These are phyloP conservation scores for Vitis hybrid DNA, from an alignment of 177 flowering plant genomes.

Conservation along the genomic window DNA sequence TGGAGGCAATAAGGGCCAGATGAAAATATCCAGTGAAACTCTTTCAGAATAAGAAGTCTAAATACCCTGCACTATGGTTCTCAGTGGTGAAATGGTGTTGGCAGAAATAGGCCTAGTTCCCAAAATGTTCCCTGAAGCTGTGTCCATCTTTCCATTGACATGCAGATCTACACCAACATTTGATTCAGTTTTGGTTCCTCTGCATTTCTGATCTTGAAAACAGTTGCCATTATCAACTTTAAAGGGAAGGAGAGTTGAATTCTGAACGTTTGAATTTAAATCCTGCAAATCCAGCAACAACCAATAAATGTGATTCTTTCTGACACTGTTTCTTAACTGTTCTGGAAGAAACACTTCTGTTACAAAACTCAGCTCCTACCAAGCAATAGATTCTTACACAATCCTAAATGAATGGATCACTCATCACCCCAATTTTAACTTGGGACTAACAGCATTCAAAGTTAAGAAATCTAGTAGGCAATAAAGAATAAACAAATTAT, in stretches of 20 bases:
- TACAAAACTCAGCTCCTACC: too few relatives aligned
- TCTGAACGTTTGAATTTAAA: conserved; percentile 26
- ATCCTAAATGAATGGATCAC: neutral
- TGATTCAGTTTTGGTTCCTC: conserved; percentile 24
- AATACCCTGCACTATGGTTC: conserved; percentile 41
- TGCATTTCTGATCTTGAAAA: conserved; percentile 23
- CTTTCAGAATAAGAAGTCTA: conserved; percentile 8
- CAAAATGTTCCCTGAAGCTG: conserved; percentile 14
- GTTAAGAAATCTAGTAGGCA: neutral
- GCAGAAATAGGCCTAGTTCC: conserved; percentile 26
- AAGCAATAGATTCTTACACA: too few relatives aligned
- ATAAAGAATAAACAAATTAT: neutral
- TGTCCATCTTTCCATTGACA: conserved; percentile 25
- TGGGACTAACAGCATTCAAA: neutral
- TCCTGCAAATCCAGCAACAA: conserved; percentile 34
- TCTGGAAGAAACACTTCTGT: neutral
- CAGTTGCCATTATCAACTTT: conserved; percentile 17
- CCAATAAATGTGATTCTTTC: neutral
- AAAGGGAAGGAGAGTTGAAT: conserved; percentile 22
- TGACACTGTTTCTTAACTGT: neutral
- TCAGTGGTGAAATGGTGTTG: conserved; percentile 25
- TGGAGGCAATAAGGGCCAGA: neutral
- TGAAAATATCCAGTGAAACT: neutral
- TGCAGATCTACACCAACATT: conserved; percentile 19
- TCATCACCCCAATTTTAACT: neutral